phyloP scores from a whole-genome alignment of 345 rosid genomes.

The Conringia planisiliqua region DNA sequence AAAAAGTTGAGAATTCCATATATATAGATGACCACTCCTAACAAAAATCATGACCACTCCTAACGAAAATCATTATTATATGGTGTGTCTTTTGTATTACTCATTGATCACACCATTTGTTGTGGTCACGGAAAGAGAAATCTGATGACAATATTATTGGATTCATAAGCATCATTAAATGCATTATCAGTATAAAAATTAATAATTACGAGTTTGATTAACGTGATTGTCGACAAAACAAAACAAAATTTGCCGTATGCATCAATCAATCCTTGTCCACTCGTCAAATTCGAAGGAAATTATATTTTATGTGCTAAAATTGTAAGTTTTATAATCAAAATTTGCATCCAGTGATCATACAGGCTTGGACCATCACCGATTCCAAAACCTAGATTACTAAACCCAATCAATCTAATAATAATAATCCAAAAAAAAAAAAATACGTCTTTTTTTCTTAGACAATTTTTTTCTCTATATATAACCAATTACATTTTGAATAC shows the following conservation, averaged over 20 bases:
- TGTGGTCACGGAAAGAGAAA: conserved; percentile 25
- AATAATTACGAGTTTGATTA: conserved; percentile 10
- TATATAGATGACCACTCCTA: conserved; percentile 14
- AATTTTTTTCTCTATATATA: background rate
- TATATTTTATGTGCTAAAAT: background rate
- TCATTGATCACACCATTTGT: background rate
- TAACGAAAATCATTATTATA: background rate
- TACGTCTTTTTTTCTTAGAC: background rate
- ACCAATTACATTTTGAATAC: background rate
- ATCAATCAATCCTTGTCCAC: conserved; percentile 17
- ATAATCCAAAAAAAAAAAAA: background rate
- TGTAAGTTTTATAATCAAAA: background rate
- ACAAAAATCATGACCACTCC: conserved; percentile 1
- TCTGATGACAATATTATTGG: conserved; percentile 9
- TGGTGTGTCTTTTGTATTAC: background rate
- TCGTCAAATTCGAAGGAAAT: conserved; percentile 2
- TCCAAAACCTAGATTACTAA: background rate
- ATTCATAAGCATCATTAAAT: conserved; percentile 2
- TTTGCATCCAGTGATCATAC: conserved; percentile 12
- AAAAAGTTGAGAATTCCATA: background rate
- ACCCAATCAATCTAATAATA: background rate
- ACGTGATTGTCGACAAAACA: background rate
- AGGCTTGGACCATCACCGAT: background rate
- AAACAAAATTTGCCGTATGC: conserved; percentile 12
- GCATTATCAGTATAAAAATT: background rate